These are phyloP conservation scores for Aspergillus candidus DNA, from an alignment of 2,329 filamentous ascomycete species.

Conservation along the genomic window DNA sequence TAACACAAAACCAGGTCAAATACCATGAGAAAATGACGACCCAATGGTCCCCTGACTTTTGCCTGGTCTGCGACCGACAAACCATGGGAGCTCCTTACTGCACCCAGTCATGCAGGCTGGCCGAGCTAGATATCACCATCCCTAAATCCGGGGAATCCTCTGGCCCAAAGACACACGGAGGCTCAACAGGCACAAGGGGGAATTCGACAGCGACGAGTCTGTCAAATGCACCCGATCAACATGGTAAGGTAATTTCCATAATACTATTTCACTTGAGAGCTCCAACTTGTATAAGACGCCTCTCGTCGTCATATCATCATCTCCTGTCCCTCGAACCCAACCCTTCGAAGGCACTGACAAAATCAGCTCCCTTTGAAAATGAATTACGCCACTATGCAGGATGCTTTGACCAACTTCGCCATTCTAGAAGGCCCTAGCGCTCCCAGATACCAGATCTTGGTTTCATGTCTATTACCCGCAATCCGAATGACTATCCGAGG, in stretches of 20 bases:
- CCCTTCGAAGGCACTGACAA: slow-evolving; percentile 43
- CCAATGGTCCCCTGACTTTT: slow-evolving; percentile 82
- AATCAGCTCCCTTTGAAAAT: slow-evolving; percentile 70
- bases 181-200: too few relatives aligned
- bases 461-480: too few relatives aligned
- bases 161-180: too few relatives aligned
- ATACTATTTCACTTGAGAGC: slow-evolving; percentile 11
- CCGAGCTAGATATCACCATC: slow-evolving; percentile 66
- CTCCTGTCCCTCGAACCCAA: slow-evolving; percentile 70
- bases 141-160: too few relatives aligned
- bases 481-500: too few relatives aligned
- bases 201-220: too few relatives aligned
- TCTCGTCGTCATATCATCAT: slow-evolving; percentile 75
- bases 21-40: slow-evolving; percentile 25
- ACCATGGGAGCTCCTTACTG: slow-evolving; percentile 79
- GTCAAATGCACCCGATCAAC: slow-evolving; percentile 45
- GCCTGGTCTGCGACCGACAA: slow-evolving; percentile 87
- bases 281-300: slow-evolving; percentile 11
- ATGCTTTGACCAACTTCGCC: slow-evolving; percentile 76
- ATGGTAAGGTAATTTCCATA: slow-evolving; percentile 14
- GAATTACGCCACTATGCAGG: slow-evolving; percentile 82
- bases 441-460: too few relatives aligned
- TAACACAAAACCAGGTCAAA: too few relatives aligned
- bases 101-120: slow-evolving; percentile 82
- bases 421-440: slow-evolving; percentile 35